phyloP scores from a whole-genome alignment of 2,329 filamentous ascomycete species.

The Pseudogymnoascus sp. region DNA sequence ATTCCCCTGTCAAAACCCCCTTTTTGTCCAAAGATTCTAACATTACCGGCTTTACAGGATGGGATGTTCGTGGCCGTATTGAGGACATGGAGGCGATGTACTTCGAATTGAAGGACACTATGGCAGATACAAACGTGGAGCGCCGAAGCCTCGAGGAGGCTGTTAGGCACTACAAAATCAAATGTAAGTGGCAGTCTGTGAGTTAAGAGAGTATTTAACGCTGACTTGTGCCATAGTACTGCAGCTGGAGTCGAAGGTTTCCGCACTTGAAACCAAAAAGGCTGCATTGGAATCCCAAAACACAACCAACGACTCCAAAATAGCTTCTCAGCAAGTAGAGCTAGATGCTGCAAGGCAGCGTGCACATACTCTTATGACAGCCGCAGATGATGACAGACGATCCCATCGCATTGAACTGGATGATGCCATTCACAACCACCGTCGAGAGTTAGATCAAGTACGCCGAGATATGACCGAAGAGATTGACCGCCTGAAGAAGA shows the following conservation, averaged over 20 bases:
- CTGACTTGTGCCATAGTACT: conserved; percentile 8
- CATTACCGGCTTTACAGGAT: conserved; percentile 56
- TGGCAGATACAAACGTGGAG: conserved; percentile 62
- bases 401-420: conserved; percentile 48
- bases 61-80: conserved; percentile 72
- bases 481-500: conserved; percentile 48
- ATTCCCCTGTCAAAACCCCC: conserved; percentile 34
- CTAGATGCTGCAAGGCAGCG: conserved; percentile 54
- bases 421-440: conserved; percentile 45
- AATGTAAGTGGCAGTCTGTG: conserved; percentile 34
- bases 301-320: conserved; percentile 39
- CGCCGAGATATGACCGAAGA: conserved; percentile 43
- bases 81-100: conserved; percentile 71
- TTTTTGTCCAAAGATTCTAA: conserved; percentile 73
- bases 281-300: conserved; percentile 32
- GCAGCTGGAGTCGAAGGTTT: not conserved
- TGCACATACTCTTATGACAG: conserved; percentile 40
- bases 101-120: conserved; percentile 61
- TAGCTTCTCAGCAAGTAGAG: conserved; percentile 56
- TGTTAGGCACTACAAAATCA: conserved; percentile 62
- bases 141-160: conserved; percentile 66
- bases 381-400: conserved; percentile 45
- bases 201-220: conserved; percentile 16
- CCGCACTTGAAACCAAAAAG: not conserved
- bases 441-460: conserved; percentile 49